Conservation (phyloP, 345 rosid genomes). For the Citrus hindsii region DNA sequence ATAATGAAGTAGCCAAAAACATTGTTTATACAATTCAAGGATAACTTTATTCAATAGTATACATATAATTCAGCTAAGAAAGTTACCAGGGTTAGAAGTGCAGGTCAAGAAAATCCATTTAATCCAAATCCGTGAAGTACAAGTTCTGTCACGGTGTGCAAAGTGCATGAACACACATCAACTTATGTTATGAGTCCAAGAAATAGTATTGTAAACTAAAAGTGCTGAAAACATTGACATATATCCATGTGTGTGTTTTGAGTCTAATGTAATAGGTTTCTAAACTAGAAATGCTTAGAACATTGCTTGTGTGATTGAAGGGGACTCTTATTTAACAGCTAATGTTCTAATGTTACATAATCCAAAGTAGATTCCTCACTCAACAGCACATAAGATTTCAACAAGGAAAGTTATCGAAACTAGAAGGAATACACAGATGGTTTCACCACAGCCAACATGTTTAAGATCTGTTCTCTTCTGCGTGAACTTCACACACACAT, state of each 20-base stretch:
- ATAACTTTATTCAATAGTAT: background rate
- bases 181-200: background rate
- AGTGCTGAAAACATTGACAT: background rate
- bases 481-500: background rate
- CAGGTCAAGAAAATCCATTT: background rate
- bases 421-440: background rate
- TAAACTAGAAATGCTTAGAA: background rate
- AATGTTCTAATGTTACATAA: background rate
- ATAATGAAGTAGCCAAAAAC: background rate
- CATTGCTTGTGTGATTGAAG: background rate
- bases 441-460: background rate
- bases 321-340: background rate
- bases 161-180: background rate
- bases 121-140: background rate
- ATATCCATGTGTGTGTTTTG: background rate
- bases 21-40: background rate
- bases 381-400: background rate
- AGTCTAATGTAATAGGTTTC: background rate
- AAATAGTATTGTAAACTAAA: background rate
- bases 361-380: background rate
- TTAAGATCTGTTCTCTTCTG: background rate
- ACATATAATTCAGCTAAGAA: background rate
- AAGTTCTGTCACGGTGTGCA: background rate
- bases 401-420: background rate
- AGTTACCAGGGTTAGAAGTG: background rate